Percentiles rank a stretch among this genome's conserved stretches.
These are phyloP conservation scores for Mycena filopes DNA, from an alignment of 768 basidiomycete species.

Conservation along the genomic window DNA sequence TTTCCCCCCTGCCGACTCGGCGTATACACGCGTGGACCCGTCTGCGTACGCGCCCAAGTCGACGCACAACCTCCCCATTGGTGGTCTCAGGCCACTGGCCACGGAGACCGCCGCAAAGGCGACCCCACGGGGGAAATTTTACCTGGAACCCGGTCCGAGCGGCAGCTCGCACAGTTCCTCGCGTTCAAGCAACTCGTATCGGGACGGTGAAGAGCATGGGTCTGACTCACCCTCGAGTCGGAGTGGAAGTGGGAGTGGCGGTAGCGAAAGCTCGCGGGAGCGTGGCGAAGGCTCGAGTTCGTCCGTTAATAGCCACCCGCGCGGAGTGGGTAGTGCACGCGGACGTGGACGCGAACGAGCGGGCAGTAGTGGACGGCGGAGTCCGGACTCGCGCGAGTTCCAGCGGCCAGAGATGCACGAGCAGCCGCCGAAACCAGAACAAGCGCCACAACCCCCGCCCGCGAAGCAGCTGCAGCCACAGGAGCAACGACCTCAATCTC, in stretches of 20 bases:
- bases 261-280: conserved; percentile 24
- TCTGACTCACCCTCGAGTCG: neutral
- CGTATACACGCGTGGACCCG: too few relatives aligned
- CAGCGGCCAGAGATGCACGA: neutral
- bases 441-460: neutral
- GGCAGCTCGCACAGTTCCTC: conserved; percentile 19
- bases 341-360: conserved; percentile 7
- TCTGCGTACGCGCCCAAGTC: conserved; percentile 17
- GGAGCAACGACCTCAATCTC: too few relatives aligned
- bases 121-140: conserved; percentile 8
- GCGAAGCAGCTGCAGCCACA: neutral
- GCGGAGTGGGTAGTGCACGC: conserved; percentile 12
- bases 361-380: neutral
- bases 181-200: conserved; percentile 12
- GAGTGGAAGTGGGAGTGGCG: conserved; percentile 1
- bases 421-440: neutral
- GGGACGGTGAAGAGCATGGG: neutral
- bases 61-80: conserved; percentile 30
- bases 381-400: neutral
- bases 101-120: neutral
- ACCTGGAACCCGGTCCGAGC: conserved; percentile 5
- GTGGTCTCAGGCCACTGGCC: conserved; percentile 2
- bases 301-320: neutral
- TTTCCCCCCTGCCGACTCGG: neutral
- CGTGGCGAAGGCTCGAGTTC: neutral